Conservation (phyloP, 768 basidiomycete genomes). For the Dioszegia hungarica region DNA sequence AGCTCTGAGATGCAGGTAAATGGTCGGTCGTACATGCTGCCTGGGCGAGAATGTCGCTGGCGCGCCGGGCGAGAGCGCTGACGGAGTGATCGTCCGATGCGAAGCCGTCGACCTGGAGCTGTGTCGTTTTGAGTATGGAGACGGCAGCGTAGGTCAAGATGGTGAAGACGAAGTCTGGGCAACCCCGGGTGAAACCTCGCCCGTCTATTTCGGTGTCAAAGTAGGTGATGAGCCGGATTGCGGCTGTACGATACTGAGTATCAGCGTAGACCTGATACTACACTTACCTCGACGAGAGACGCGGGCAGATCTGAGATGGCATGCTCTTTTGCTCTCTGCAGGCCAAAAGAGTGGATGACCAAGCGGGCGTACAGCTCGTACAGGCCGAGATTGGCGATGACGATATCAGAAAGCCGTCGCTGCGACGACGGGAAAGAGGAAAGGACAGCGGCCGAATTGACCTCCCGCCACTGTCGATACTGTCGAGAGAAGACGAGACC, state of each 20-base stretch:
- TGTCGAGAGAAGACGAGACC: slow-evolving; percentile 20
- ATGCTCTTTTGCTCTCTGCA: slow-evolving; percentile 16
- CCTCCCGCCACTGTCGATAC: slow-evolving; percentile 18
- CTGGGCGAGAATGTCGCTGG: neutral
- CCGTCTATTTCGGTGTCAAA: slow-evolving; percentile 23
- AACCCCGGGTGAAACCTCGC: slow-evolving; percentile 12
- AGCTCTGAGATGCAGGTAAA: neutral
- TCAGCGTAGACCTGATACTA: neutral
- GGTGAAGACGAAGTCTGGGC: slow-evolving; percentile 32
- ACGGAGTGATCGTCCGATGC: neutral
- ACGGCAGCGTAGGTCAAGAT: slow-evolving; percentile 36
- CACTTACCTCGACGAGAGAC: slow-evolving; percentile 24
- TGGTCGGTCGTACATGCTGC: neutral
- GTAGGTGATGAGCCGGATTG: slow-evolving; percentile 22
- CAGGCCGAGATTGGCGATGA: slow-evolving; percentile 6
- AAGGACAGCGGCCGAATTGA: too few relatives aligned
- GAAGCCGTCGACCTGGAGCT: neutral
- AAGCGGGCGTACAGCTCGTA: slow-evolving; percentile 30
- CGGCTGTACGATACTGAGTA: slow-evolving; percentile 18
- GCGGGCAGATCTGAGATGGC: slow-evolving; percentile 9
- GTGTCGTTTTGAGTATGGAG: slow-evolving; percentile 23
- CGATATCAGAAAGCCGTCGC: neutral
- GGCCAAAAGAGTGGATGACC: slow-evolving; percentile 24
- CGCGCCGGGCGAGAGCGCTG: neutral
- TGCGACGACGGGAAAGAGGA: too few relatives aligned